A percentile compares a stretch with the other conserved stretches of the same genome.
Conservation (phyloP, 805 yeast genomes). For the Candida pini region DNA sequence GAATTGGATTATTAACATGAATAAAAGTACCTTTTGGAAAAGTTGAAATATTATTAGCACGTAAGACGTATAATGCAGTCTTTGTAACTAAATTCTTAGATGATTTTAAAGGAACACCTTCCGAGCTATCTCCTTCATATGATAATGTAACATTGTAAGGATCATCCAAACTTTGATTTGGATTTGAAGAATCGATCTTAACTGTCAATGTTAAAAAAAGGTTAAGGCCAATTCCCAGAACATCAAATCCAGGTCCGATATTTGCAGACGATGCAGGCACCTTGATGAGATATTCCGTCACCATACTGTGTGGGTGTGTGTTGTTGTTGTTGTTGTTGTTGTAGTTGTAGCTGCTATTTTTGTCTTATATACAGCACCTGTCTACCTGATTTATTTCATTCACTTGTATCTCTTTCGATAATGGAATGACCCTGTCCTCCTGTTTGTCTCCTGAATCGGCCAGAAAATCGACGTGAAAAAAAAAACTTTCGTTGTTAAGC, state of each 20-base stretch:
- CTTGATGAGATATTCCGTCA: slow-evolving; percentile 51
- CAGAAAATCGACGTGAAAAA: no score
- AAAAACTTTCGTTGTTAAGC: no score
- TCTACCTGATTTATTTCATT: no score
- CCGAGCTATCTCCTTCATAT: slow-evolving; percentile 75
- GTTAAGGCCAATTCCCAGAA: slow-evolving; percentile 83
- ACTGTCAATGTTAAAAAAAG: slow-evolving; percentile 69
- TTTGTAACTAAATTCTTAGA: slow-evolving; percentile 84
- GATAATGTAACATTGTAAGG: slow-evolving; percentile 64
- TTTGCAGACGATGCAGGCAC: slow-evolving; percentile 98
- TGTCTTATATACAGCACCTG: neutral
- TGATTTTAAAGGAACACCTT: slow-evolving; percentile 68
- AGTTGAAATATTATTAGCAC: slow-evolving; percentile 67
- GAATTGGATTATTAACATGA: slow-evolving; percentile 84
- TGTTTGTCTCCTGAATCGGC: no score
- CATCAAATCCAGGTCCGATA: slow-evolving; percentile 98
- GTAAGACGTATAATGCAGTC: slow-evolving; percentile 85
- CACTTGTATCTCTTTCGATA: no score
- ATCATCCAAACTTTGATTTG: slow-evolving; percentile 43
- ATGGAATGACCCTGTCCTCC: no score
- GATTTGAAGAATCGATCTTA: slow-evolving; percentile 44
- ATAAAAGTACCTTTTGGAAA: slow-evolving; percentile 84
- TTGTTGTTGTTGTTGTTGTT: no score
- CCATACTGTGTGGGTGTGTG: slow-evolving; percentile 24
- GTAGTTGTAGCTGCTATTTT: no score